Base-by-base conservation (phyloP, 352 stramenopile genomes). In the Globisporangium barbulae region DNA sequence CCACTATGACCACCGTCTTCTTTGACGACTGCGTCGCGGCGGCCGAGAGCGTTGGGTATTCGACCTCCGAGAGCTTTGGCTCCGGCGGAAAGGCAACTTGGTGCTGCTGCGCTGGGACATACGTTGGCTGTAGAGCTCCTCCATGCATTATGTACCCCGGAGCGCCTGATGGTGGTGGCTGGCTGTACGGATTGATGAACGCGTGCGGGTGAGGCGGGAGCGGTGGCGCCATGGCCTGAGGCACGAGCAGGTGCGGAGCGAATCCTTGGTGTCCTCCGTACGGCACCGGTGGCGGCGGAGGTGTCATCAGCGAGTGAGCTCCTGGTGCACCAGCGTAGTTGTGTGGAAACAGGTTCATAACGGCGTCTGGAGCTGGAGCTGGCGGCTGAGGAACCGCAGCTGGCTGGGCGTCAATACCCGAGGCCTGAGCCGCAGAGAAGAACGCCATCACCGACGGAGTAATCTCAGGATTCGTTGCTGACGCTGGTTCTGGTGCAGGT, bases 291-390 rank as follows among this genome's bases (percentile, higher is more conserved):
- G 50, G 60, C n/a, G 53, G 42, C 5, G 54, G 54, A 7, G 55
- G 55, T 13, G 37, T 30, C 33, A 37, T 33, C 54, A 62, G 9
- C 22, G 37, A 48, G 42, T 33, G 53, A 21, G 5, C 41, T n/a
- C 33, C 50, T 30, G 21, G 22, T 17, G 9, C 48, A 30, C 41
- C 54, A 17, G 65, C 65, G 33, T 84, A 84, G 41, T 81, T 81
- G 64, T 87, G 76, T 7, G 82, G 80, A 57, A 89, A 91, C 59
- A 89, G 59, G 22, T 66, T 64, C 58, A 78, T 71, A 31, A 81
- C 65, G 25, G 69, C 42, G 30, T 72, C 57, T 30, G 30, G 30
- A 17, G 30, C 50, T 44, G 30, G 44, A 12, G 6, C 58, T 30
- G 31, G 30, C 2, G 50, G 39, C 57, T 58, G 45, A 9, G 35